Percentiles rank a stretch among this genome's conserved stretches.
These are phyloP conservation scores for Hortaea werneckii DNA, from an alignment of 2,329 filamentous ascomycete species.

Conservation along the genomic window DNA sequence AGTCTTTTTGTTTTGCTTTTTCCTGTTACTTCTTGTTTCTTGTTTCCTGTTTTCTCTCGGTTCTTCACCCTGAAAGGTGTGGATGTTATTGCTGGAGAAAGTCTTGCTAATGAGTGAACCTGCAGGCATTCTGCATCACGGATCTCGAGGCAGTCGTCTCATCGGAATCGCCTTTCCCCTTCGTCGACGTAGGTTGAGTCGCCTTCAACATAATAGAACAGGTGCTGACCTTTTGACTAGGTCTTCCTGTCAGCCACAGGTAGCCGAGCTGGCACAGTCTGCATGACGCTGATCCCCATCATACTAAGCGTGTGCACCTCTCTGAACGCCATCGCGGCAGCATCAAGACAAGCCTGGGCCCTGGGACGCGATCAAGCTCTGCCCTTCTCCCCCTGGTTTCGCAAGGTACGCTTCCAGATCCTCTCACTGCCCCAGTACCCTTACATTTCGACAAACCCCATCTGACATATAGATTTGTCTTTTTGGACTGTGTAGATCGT, in stretches of 20 bases:
- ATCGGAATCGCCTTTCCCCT: constrained; percentile 20
- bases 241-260: too few relatives aligned
- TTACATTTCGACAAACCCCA: too few relatives aligned
- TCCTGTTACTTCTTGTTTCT: too few relatives aligned
- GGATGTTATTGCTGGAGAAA: constrained; percentile 18
- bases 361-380: constrained; percentile 6
- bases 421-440: constrained; percentile 17
- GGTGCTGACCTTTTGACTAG: too few relatives aligned
- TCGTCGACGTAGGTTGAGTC: too few relatives aligned
- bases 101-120: not conserved
- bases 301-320: constrained; percentile 9
- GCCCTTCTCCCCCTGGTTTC: constrained; percentile 23
- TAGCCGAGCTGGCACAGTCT: too few relatives aligned
- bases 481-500: too few relatives aligned
- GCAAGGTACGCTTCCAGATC: constrained; percentile 7
- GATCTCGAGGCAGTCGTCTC: not conserved
- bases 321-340: constrained; percentile 12
- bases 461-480: too few relatives aligned
- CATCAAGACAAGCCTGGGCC: constrained; percentile 11
- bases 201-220: too few relatives aligned
- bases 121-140: too few relatives aligned
- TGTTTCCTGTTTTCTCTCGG: constrained; percentile 20
- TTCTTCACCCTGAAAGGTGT: constrained; percentile 14
- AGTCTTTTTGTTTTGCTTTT: too few relatives aligned
- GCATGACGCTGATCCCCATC: constrained; percentile 12